These are phyloP conservation scores for Blastobotrys terrestris DNA, from an alignment of 805 yeast species.

Conservation along the genomic window DNA sequence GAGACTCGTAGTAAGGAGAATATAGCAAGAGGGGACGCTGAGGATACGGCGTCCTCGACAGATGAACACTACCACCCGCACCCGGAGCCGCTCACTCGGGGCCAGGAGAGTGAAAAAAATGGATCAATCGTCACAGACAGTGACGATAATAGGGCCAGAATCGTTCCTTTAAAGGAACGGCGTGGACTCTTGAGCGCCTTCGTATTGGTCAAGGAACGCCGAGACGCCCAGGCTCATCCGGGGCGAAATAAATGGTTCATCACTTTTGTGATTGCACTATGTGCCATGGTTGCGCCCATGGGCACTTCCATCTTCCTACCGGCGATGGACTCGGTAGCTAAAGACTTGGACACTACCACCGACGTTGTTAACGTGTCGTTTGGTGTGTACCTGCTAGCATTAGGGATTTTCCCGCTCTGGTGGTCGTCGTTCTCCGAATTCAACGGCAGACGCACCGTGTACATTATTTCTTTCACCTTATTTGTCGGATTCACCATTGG, in stretches of 20 bases:
- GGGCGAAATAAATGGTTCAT: constrained; percentile 42
- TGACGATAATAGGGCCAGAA: not conserved
- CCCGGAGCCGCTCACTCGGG: not conserved
- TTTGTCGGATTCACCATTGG: constrained; percentile 67
- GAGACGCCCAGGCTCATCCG: constrained; percentile 65
- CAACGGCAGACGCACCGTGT: constrained; percentile 69
- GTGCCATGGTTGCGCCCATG: constrained; percentile 82
- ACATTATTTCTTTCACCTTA: constrained; percentile 57
- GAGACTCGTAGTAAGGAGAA: not conserved
- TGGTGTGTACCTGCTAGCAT: constrained; percentile 65
- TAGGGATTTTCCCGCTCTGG: constrained; percentile 83
- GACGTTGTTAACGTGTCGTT: constrained; percentile 68
- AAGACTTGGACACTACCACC: constrained; percentile 49
- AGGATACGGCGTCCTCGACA: not conserved
- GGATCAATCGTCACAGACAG: not conserved
- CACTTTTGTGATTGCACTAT: constrained; percentile 61
- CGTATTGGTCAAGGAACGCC: constrained; percentile 58
- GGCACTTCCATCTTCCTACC: constrained; percentile 81
- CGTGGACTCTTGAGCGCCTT: constrained; percentile 54
- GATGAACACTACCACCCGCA: not conserved
- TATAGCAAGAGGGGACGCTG: not conserved
- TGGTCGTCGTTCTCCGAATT: constrained; percentile 78
- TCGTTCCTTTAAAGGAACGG: constrained; percentile 30
- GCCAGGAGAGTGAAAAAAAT: not conserved
- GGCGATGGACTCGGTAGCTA: constrained; percentile 56